These are phyloP conservation scores for Paratinospora sagittata DNA, from an alignment of 164 flowering plant genomes.

Conservation along the genomic window DNA sequence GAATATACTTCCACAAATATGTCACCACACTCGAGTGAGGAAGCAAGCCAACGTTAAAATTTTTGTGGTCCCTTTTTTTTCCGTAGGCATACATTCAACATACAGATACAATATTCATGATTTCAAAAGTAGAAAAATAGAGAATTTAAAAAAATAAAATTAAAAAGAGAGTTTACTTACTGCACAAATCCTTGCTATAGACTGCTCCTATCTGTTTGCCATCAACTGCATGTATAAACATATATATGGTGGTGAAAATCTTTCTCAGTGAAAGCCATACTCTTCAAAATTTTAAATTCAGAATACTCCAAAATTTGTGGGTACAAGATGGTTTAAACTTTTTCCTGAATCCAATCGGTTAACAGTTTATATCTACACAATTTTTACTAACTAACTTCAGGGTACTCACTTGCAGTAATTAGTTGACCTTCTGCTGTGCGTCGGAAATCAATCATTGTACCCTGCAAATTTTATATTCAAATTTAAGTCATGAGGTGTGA, in stretches of 20 bases:
- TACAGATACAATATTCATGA: no score
- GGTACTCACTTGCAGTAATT: conserved; percentile 71
- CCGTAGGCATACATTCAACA: no score
- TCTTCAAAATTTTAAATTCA: not conserved
- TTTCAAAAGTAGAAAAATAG: no score
- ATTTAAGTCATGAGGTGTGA: not conserved
- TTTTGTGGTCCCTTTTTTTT: no score
- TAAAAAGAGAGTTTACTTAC: conserved; percentile 40
- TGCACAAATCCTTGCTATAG: conserved; percentile 82
- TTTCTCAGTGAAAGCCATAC: no score
- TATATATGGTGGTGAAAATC: not conserved
- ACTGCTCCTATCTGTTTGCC: conserved; percentile 79
- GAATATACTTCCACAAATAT: no score
- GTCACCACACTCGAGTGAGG: no score
- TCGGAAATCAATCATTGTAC: conserved; percentile 74
- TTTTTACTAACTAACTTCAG: not conserved
- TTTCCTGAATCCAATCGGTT: not conserved
- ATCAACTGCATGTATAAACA: conserved; percentile 53
- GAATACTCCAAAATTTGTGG: not conserved
- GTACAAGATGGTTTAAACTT: not conserved
- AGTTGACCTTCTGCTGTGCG: conserved; percentile 76
- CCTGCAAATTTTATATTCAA: conserved; percentile 39
- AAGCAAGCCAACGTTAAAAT: no score
- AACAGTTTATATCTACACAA: not conserved
- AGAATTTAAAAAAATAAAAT: not conserved